Base-by-base conservation (phyloP, 768 basidiomycete genomes). In the Tubosaeta sp. region DNA sequence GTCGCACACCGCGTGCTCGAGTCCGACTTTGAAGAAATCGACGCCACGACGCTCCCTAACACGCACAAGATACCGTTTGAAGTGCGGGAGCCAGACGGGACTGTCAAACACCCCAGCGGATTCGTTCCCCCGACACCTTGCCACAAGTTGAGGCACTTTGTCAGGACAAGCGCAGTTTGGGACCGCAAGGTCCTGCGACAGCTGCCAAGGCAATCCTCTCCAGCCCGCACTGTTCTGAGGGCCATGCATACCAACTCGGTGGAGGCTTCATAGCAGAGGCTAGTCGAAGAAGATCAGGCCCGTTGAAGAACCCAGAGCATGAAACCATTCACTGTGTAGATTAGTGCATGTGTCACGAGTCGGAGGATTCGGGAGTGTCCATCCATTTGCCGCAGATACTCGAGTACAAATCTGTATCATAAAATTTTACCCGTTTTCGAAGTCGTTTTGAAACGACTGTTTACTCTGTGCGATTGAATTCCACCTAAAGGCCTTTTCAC, bases 51-150 rank as follows among this genome's bases (percentile, higher is more conserved):
- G 1, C 55, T 62, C 6, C 58, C 61, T 10, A 48, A 56, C 16
- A 43, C 34, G 5, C 68, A 70, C 54, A 76, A 77, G 61, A 66
- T 76, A 6, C 76, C 76, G 1, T 73, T 72, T 21, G 76, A 77
- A 56, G 65, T 75, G 0, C 56, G 62, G 29, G 62, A 67, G 22
- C 50, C 48, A 4, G 74, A 76, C 44, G 76, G 76, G 21, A 69
- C 57, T 1, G 58, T 74, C 35, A 62, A 63, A 32, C 74, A 75
- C 44, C 67, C 75, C 1, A 73, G 72, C 27, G 76, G 76, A 1
- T 77, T 75, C 55, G 65, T 70, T 10, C 74, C 74, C 2, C 75
- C 75, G 2, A 76, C 75, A 1, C 68, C 75, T 27, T 61, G 64
- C 31, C 56, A 71, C 43, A 70, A 69, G 9, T 76, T 74, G 59